Conservation (phyloP, 2,329 filamentous ascomycete species). For the Chrysoporthe austroafricana region DNA sequence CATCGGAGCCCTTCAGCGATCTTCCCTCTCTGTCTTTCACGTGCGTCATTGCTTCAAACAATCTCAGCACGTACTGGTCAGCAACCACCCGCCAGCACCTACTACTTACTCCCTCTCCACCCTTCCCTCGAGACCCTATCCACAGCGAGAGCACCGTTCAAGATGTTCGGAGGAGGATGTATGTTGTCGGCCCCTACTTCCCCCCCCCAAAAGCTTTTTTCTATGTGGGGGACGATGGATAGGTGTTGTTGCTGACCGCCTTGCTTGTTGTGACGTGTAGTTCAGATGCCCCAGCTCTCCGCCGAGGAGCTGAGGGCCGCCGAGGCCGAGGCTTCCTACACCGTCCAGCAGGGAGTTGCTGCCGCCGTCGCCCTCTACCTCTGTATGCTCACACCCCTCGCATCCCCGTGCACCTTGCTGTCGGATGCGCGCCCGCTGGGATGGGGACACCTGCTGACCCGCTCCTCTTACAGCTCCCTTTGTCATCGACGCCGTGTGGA, state of each 20-base stretch:
- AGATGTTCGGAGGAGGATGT: constrained; percentile 67
- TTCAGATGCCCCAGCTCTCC: constrained; percentile 70
- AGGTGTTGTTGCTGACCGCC: background rate
- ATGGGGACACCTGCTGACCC: background rate
- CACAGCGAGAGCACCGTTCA: constrained; percentile 34
- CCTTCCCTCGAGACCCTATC: background rate
- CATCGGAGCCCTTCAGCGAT: background rate
- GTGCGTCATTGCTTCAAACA: constrained; percentile 4
- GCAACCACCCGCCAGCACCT: background rate
- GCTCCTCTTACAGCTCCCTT: constrained; percentile 54
- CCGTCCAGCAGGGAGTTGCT: constrained; percentile 68
- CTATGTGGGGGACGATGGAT: background rate
- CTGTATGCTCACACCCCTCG: constrained; percentile 51
- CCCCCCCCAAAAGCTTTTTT: background rate
- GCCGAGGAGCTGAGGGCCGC: constrained; percentile 71
- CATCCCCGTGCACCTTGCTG: background rate
- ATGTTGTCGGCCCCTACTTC: constrained; percentile 5
- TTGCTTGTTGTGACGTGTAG: constrained; percentile 41
- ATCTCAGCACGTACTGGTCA: no score
- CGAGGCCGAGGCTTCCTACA: constrained; percentile 69
- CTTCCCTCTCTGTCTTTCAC: background rate
- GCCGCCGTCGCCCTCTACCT: constrained; percentile 74
- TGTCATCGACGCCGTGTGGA: constrained; percentile 52
- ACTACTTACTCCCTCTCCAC: constrained; percentile 9
- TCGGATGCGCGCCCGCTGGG: no score